Base-by-base conservation (phyloP, 2,329 filamentous ascomycete species). In the Taxawa tesnikishii region DNA sequence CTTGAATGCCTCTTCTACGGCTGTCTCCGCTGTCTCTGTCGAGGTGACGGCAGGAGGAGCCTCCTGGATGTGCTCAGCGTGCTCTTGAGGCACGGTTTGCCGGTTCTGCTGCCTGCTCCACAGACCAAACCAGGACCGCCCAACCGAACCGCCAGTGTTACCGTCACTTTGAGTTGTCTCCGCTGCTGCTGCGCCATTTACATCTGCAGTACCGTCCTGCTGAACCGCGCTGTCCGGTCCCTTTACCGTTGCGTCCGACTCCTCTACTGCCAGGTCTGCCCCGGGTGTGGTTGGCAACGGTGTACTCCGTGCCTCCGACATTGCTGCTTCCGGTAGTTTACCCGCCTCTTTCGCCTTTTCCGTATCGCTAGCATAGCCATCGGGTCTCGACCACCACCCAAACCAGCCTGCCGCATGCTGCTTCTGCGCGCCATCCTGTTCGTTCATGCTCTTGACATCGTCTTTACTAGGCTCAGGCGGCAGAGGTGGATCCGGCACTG, bases 331-430 rank as follows among this genome's bases (percentile, higher is more conserved):
- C 24, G 43, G 19, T n/a, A 23, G 19, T 11, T 34, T 27, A 10
- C 19, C 45, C 35, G 37, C 52, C n/a, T 46, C 41, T 33, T 55
- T 55, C 3, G 35, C 35, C n/a, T 49, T 47, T n/a, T 62, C 58
- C 11, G 47, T 36, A 17, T 53, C 48, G 24, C 45, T 48, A 15
- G 40, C 43, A 35, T 64, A 63, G 2, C 56, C 62, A 41, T 67
- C 63, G 5, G 63, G 63, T 17, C 61, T 46, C 10, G 63, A 66
- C 63, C 63, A 67, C 63, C 63, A 67, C 14, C 60, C 59, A 24
- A 58, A 56, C 62, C 62, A 66, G 9, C 43, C 35, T 18, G 42
- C 45, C 50, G n/a, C 32, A 1, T 42, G 40, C 25, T 47, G 40
- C 23, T 43, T 44, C 23, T 39, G 40, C 28, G 37, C 29, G 23